A percentile compares a stretch with the other conserved stretches of the same genome.
These are phyloP conservation scores for Amylostereum areolatum DNA, from an alignment of 1,284 basidiomycete genomes.

Conservation along the genomic window DNA sequence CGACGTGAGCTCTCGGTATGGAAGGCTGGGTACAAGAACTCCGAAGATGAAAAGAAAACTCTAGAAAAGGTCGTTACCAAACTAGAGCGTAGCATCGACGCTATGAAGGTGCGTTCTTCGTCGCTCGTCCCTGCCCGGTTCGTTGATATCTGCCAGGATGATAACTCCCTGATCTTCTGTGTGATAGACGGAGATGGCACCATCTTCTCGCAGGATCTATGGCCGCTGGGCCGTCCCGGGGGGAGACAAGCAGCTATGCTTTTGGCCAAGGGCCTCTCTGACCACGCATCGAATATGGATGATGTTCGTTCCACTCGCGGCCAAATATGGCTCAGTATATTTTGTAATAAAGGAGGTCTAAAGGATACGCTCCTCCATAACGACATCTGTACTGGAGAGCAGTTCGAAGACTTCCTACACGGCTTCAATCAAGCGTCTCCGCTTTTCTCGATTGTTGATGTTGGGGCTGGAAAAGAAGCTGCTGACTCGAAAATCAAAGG, in stretches of 20 bases:
- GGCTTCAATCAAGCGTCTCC: slow-evolving; percentile 43
- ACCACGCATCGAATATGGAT: slow-evolving; percentile 24
- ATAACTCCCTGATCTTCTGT: slow-evolving; percentile 33
- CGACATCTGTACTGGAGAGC: slow-evolving; percentile 28
- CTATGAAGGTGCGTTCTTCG: slow-evolving; percentile 24
- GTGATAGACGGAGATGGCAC: slow-evolving; percentile 45
- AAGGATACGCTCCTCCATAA: slow-evolving; percentile 30
- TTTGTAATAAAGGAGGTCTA: slow-evolving; percentile 40
- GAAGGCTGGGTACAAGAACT: slow-evolving; percentile 30
- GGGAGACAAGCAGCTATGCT: slow-evolving; percentile 38
- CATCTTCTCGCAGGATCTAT: slow-evolving; percentile 35
- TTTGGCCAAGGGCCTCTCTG: slow-evolving; percentile 33
- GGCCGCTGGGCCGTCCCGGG: slow-evolving; percentile 31
- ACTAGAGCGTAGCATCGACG: slow-evolving; percentile 29
- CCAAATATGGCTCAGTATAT: slow-evolving; percentile 38
- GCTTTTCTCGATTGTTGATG: slow-evolving; percentile 46
- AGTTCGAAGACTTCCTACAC: slow-evolving; percentile 39
- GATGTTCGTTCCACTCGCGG: slow-evolving; percentile 21
- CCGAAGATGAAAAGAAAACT: slow-evolving; percentile 25
- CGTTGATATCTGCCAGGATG: slow-evolving; percentile 20
- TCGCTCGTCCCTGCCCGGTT: neutral
- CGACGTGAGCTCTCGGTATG: slow-evolving; percentile 32
- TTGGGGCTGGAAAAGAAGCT: slow-evolving; percentile 51
- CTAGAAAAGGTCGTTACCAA: slow-evolving; percentile 20
- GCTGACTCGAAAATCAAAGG: slow-evolving; percentile 53